Percentiles rank a stretch among this genome's conserved stretches.
Evolutionary conservation across 2,329 filamentous ascomycete genomes (phyloP).

Genomic region (Bipolaris gigantea): DNA sequence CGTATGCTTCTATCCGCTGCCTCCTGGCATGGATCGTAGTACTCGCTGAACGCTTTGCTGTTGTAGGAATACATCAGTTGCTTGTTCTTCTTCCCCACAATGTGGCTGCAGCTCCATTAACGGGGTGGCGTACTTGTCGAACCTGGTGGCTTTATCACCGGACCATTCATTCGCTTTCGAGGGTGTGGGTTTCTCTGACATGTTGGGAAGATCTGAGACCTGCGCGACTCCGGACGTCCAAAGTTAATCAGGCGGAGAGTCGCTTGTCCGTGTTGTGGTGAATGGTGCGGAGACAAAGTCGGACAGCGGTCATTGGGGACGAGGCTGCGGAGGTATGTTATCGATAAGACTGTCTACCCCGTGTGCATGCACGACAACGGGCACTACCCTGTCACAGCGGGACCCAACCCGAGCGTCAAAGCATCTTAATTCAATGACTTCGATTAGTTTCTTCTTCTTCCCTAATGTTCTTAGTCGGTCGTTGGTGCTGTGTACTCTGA

Average conservation of each 20-base stretch:
- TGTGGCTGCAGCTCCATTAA: not conserved
- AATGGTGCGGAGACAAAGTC: not conserved
- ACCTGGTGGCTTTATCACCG: conserved; percentile 41
- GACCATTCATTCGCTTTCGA: conserved; percentile 28
- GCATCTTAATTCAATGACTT: not conserved
- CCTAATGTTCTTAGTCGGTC: not conserved
- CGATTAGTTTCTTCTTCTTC: not conserved
- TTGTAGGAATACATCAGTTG: conserved; percentile 10
- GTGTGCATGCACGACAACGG: not conserved
- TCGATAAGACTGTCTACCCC: conserved; percentile 12
- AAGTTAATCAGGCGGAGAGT: not conserved
- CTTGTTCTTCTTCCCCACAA: not conserved
- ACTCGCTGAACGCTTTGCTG: conserved; percentile 88
- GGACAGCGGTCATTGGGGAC: not conserved
- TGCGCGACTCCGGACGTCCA: not conserved
- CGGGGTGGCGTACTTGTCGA: conserved; percentile 42
- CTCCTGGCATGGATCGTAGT: conserved; percentile 93
- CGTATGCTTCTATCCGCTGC: conserved; percentile 81
- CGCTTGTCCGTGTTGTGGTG: not conserved
- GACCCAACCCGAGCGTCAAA: not conserved
- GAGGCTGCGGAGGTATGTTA: conserved; percentile 12
- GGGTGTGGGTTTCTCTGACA: conserved; percentile 14
- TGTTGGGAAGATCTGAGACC: not conserved
- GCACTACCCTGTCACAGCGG: not conserved
- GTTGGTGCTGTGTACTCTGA: not conserved